Conservation (phyloP, 257 asterid species). For the Plectranthus barbatus region DNA sequence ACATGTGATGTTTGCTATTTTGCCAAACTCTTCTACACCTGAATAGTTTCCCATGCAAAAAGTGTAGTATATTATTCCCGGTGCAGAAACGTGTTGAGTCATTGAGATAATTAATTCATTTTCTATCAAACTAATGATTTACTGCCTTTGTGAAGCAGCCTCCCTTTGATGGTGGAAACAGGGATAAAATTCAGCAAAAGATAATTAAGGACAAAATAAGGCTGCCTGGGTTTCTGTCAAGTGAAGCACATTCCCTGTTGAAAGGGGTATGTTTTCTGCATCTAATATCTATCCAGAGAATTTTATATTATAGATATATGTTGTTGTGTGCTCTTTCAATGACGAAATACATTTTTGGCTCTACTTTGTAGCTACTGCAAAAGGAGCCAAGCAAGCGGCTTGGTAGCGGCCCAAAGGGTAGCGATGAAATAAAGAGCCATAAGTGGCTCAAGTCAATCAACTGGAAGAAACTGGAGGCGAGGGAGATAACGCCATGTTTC, state of each 20-base stretch:
- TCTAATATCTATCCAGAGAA: no score
- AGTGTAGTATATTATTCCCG: neutral
- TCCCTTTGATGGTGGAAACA: constrained; percentile 53
- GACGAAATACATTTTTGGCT: neutral
- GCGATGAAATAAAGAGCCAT: constrained; percentile 14
- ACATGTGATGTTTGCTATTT: neutral
- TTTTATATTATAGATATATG: neutral
- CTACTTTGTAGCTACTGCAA: constrained; percentile 36
- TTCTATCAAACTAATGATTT: neutral
- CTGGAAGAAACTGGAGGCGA: constrained; percentile 16
- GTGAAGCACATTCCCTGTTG: constrained; percentile 44
- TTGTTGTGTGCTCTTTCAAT: neutral
- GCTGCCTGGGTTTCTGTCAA: constrained; percentile 32
- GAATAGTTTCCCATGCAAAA: neutral
- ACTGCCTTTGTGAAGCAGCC: constrained; percentile 25
- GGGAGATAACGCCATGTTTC: constrained; percentile 13
- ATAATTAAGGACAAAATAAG: constrained; percentile 46
- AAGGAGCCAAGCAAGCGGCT: constrained; percentile 18
- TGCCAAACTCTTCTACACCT: neutral
- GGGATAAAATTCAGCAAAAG: constrained; percentile 49
- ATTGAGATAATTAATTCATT: neutral
- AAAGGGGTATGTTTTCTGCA: constrained; percentile 37
- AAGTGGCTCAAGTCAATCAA: constrained; percentile 21
- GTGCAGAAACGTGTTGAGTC: neutral
- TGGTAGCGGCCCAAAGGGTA: constrained; percentile 16